Evolutionary conservation across 1,284 basidiomycete species (phyloP).

Genomic region (Salmacisia buchloeana): DNA sequence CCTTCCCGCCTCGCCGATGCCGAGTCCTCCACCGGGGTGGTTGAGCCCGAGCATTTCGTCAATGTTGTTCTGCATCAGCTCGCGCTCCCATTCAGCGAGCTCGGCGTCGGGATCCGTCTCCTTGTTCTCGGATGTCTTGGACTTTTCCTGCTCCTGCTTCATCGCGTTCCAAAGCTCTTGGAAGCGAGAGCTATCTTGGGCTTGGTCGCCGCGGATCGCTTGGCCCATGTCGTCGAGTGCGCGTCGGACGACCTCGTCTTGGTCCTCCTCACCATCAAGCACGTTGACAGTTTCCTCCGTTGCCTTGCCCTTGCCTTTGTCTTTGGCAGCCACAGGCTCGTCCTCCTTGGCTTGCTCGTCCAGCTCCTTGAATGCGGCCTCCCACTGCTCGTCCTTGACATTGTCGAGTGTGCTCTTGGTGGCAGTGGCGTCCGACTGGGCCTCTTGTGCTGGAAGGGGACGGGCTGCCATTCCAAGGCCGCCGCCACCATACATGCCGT

Average conservation of each 20-base stretch:
- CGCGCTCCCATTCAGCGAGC: constrained; percentile 66
- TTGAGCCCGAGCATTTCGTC: constrained; percentile 52
- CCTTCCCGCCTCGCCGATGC: constrained; percentile 29
- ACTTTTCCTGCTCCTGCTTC: constrained; percentile 15
- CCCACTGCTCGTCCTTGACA: neutral
- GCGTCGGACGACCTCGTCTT: constrained; percentile 31
- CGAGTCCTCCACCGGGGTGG: constrained; percentile 46
- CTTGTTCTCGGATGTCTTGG: constrained; percentile 23
- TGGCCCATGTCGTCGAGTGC: constrained; percentile 42
- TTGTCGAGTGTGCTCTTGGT: neutral
- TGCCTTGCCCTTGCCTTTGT: constrained; percentile 42
- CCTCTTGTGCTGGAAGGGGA: neutral
- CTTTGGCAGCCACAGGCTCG: constrained; percentile 32
- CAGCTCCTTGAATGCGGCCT: constrained; percentile 31
- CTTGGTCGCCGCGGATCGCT: constrained; percentile 33
- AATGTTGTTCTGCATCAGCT: constrained; percentile 58
- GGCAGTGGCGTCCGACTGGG: neutral
- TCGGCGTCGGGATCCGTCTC: constrained; percentile 41
- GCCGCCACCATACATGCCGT: constrained; percentile 9
- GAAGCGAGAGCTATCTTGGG: constrained; percentile 37
- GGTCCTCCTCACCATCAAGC: constrained; percentile 34
- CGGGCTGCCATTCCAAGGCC: constrained; percentile 8
- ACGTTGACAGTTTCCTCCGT: constrained; percentile 20
- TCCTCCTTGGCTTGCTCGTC: constrained; percentile 45
- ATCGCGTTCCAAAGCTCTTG: constrained; percentile 48